These are phyloP conservation scores for Ramalina peruviana DNA, from an alignment of 495 filamentous ascomycete genomes.

Conservation along the genomic window DNA sequence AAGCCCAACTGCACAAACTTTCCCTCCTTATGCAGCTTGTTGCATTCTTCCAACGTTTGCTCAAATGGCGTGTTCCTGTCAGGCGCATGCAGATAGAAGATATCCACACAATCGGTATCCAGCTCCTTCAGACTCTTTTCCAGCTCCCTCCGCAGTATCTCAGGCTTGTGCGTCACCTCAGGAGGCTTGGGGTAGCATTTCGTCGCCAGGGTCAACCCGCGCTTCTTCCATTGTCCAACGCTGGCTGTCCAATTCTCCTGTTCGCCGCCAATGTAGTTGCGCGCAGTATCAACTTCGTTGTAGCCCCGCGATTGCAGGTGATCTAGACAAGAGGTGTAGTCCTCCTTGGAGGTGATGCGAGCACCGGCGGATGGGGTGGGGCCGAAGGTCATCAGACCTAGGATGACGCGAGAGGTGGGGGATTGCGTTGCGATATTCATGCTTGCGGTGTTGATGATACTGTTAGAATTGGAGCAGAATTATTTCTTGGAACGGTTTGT, in stretches of 20 bases:
- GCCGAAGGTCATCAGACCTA: conserved; percentile 50
- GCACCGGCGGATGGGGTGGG: conserved; percentile 40
- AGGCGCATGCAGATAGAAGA: conserved; percentile 78
- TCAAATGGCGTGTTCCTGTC: conserved; percentile 67
- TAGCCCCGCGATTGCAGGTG: conserved; percentile 60
- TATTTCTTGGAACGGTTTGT: too few relatives aligned
- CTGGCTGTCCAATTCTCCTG: conserved; percentile 75
- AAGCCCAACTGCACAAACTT: conserved; percentile 76
- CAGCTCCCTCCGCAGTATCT: conserved; percentile 45
- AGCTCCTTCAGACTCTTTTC: conserved; percentile 57
- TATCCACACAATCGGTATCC: conserved; percentile 64
- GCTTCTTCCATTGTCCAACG: conserved; percentile 58
- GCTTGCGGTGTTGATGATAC: background rate
- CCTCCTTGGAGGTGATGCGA: conserved; percentile 52
- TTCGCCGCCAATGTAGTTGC: conserved; percentile 43
- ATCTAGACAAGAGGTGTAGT: conserved; percentile 51
- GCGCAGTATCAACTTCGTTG: conserved; percentile 68
- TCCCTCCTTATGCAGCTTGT: conserved; percentile 73
- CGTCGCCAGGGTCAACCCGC: conserved; percentile 72
- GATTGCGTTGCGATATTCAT: background rate
- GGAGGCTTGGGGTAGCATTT: conserved; percentile 56
- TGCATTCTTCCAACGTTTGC: conserved; percentile 61
- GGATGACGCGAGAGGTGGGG: conserved; percentile 27
- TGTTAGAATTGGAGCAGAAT: too few relatives aligned
- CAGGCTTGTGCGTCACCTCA: conserved; percentile 42